These are phyloP conservation scores for slime mould (Dictyostelium discoideum) DNA, from an alignment of 78 protist species.

Conservation along the genomic window DNA sequence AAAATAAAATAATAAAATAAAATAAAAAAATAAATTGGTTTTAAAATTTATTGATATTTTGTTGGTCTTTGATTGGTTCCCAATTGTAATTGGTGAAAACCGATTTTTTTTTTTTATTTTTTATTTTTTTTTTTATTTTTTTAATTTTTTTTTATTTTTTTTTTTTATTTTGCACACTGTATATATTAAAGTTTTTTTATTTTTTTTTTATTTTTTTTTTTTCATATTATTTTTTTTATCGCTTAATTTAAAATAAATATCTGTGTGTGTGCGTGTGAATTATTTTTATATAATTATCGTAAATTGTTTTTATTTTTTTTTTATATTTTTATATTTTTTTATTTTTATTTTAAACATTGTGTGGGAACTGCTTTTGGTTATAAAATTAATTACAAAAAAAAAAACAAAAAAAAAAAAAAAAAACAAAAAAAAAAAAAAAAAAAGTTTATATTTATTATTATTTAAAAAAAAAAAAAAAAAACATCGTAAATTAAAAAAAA, in stretches of 20 bases:
- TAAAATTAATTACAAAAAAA: neutral
- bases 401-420: neutral
- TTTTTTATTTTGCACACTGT: too few species aligned
- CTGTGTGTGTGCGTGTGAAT: neutral
- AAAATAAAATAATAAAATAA: too few species aligned
- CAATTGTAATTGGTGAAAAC: neutral
- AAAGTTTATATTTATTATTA: neutral
- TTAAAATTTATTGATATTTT: too few species aligned
- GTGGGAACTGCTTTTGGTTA: neutral
- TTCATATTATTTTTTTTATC: neutral
- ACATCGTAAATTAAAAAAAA: too few species aligned
- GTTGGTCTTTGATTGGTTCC: neutral
- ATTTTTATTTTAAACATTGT: neutral
- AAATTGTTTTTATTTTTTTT: neutral
- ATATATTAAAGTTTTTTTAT: neutral
- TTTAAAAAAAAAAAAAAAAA: too few species aligned
- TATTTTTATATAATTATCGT: neutral
- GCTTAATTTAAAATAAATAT: neutral
- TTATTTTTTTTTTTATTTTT: neutral
- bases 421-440: neutral
- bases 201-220: neutral
- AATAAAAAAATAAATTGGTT: too few species aligned
- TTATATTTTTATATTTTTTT: neutral
- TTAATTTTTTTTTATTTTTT: neutral
- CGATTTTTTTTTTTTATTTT: neutral